Percentiles rank a stretch among this genome's conserved stretches.
Conservation (phyloP, 2,329 filamentous ascomycete genomes). For the Colletotrichum sp. region DNA sequence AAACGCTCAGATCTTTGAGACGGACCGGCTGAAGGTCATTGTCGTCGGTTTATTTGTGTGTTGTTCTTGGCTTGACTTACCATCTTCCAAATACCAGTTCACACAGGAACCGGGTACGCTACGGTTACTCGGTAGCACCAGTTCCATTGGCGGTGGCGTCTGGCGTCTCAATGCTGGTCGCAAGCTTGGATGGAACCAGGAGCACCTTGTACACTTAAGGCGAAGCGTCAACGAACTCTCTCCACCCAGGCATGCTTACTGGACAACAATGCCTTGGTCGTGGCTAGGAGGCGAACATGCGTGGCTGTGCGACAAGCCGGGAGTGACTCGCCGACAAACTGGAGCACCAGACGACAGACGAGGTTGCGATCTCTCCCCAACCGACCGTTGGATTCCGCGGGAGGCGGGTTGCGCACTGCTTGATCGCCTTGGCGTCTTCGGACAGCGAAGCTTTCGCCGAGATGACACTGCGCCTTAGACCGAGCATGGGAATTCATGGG, state of each 20-base stretch:
- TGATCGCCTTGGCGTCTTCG: not conserved
- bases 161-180: not conserved
- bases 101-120: not conserved
- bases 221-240: slow-evolving; percentile 5
- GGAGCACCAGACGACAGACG: not conserved
- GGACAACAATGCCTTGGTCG: not conserved
- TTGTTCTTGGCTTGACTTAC: not conserved
- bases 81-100: not conserved
- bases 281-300: slow-evolving; percentile 5
- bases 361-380: not conserved
- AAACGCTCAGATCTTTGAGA: not conserved
- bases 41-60: not conserved
- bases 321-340: not conserved
- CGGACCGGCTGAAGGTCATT: not conserved
- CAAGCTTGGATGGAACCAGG: not conserved
- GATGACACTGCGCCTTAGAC: not conserved
- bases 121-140: not conserved
- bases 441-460: slow-evolving; percentile 1
- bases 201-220: not conserved
- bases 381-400: not conserved
- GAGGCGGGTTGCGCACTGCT: not conserved
- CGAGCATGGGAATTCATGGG: not conserved
- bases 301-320: slow-evolving; percentile 5
- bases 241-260: not conserved
- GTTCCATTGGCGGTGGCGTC: not conserved